These are phyloP conservation scores for Thelephora ganbajun DNA, from an alignment of 768 basidiomycete genomes.

Conservation along the genomic window DNA sequence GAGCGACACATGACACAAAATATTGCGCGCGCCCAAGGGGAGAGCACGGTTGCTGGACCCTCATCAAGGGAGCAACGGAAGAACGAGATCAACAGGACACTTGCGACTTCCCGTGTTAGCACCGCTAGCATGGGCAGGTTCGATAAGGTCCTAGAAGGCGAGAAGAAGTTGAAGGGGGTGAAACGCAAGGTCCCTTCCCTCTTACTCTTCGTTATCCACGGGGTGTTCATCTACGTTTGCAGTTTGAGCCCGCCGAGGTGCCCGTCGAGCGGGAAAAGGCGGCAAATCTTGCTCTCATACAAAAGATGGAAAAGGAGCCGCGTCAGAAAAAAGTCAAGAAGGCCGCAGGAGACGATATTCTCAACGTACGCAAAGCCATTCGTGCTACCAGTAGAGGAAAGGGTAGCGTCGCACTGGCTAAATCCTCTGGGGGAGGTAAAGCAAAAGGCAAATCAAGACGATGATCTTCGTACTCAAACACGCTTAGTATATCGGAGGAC, in stretches of 20 bases:
- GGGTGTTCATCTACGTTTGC: slow-evolving; percentile 1
- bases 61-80: slow-evolving; percentile 35
- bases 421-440: slow-evolving; percentile 20
- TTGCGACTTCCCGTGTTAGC: slow-evolving; percentile 64
- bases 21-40: slow-evolving; percentile 36
- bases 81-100: slow-evolving; percentile 56
- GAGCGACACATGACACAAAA: slow-evolving; percentile 65
- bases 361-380: slow-evolving; percentile 87
- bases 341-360: slow-evolving; percentile 34
- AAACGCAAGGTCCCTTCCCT: slow-evolving; percentile 71
- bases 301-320: slow-evolving; percentile 51
- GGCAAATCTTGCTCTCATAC: slow-evolving; percentile 58
- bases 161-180: slow-evolving; percentile 74
- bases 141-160: slow-evolving; percentile 81
- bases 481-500: too few relatives aligned
- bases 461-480: not conserved
- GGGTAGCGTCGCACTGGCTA: slow-evolving; percentile 45
- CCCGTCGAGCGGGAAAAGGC: slow-evolving; percentile 56
- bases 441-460: slow-evolving; percentile 17
- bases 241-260: slow-evolving; percentile 81
- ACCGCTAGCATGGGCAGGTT: slow-evolving; percentile 96
- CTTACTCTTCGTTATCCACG: not conserved
- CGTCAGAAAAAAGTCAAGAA: slow-evolving; percentile 51
- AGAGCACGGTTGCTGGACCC: slow-evolving; percentile 9
- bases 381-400: slow-evolving; percentile 57